A percentile compares a stretch with the other conserved stretches of the same genome.
Evolutionary conservation across 2,329 filamentous ascomycete species (phyloP).

Genomic region (Didymella exigua): DNA sequence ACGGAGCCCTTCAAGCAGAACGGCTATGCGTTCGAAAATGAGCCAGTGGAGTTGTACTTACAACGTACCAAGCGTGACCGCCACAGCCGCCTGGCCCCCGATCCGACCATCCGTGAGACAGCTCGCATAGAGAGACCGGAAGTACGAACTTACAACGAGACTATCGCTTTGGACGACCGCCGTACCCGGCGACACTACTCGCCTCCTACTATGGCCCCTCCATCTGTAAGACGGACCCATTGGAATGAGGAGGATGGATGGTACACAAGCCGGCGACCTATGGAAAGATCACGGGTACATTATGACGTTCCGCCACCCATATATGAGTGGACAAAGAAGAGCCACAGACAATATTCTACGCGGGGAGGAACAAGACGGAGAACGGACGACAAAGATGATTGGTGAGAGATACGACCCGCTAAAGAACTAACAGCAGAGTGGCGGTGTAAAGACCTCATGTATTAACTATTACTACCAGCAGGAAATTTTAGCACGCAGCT

Average conservation of each 20-base stretch:
- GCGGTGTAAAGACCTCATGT: neutral
- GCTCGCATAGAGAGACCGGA: neutral
- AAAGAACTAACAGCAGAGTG: too few relatives aligned
- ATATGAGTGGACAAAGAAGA: constrained; percentile 11
- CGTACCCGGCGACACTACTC: neutral
- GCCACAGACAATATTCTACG: neutral
- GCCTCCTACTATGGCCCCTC: neutral
- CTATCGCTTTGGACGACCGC: neutral
- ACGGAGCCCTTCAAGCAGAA: neutral
- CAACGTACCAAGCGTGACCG: too few relatives aligned
- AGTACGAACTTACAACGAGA: neutral
- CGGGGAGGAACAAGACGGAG: neutral
- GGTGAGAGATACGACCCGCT: neutral
- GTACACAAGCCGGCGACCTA: neutral
- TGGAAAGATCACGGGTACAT: neutral
- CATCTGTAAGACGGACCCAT: neutral
- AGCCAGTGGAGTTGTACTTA: too few relatives aligned
- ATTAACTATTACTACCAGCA: constrained; percentile 32
- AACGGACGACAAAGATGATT: neutral
- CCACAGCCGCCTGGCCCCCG: neutral
- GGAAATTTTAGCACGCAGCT: constrained; percentile 6
- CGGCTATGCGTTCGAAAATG: neutral
- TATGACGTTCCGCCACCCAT: neutral
- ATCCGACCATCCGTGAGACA: neutral
- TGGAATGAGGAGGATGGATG: neutral